Evolutionary conservation across 2,329 filamentous ascomycete genomes (phyloP).

Genomic region (Diaporthe sp.): DNA sequence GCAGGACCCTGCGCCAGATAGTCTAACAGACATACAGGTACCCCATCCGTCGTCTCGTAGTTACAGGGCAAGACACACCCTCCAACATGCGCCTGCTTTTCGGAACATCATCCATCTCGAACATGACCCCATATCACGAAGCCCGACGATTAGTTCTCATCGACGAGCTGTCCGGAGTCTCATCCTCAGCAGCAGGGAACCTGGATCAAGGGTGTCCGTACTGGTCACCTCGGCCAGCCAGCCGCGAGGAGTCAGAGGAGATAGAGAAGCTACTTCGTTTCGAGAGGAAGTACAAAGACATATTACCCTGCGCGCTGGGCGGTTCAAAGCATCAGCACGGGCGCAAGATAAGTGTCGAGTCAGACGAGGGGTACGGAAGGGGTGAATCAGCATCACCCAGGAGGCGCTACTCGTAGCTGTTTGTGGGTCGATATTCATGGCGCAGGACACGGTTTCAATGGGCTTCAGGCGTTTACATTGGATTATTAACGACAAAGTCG

Average conservation of each 20-base stretch:
- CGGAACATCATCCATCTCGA: conserved; percentile 14
- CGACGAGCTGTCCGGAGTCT: conserved; percentile 16
- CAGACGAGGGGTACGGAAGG: conserved; percentile 14
- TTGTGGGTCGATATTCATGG: not conserved
- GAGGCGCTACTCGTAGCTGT: not conserved
- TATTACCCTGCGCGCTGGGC: not conserved
- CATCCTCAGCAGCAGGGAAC: not conserved
- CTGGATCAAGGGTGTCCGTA: conserved; percentile 10
- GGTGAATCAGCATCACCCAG: conserved; percentile 16
- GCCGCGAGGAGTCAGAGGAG: conserved; percentile 15
- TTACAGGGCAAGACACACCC: conserved; percentile 23
- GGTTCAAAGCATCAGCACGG: conserved; percentile 20
- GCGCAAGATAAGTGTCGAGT: conserved; percentile 13
- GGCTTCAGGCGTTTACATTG: not conserved
- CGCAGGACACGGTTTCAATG: not conserved
- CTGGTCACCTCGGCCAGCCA: conserved; percentile 19
- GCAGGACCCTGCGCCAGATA: not conserved
- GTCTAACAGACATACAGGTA: not conserved
- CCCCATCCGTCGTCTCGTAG: conserved; percentile 16
- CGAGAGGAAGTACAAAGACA: conserved; percentile 21
- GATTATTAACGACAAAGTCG: not conserved
- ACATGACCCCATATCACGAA: conserved; percentile 14
- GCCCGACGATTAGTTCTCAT: conserved; percentile 15
- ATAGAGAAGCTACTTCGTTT: conserved; percentile 14
- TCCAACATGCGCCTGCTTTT: conserved; percentile 25